These are phyloP conservation scores for Hortaea werneckii DNA, from an alignment of 2,329 filamentous ascomycete species.

Conservation along the genomic window DNA sequence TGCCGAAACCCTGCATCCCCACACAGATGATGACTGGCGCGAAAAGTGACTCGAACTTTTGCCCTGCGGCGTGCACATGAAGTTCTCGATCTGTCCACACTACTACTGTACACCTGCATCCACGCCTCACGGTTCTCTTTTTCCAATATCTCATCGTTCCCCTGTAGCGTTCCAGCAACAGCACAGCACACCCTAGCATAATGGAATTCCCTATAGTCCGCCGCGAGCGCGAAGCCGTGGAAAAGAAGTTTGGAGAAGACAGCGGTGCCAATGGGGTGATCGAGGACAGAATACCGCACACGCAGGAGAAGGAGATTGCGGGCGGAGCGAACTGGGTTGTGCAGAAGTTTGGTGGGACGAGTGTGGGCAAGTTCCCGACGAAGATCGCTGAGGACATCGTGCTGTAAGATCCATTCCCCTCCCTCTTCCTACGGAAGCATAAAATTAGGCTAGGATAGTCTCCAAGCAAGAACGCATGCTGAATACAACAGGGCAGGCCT, in stretches of 20 bases:
- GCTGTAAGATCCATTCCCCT: constrained; percentile 25
- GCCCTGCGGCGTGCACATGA: too few relatives aligned
- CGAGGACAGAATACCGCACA: constrained; percentile 25
- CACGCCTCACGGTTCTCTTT: too few relatives aligned
- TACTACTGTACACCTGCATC: too few relatives aligned
- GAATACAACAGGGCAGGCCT: constrained; percentile 38
- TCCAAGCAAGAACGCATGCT: constrained; percentile 3
- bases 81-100: too few relatives aligned
- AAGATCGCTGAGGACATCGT: constrained; percentile 53
- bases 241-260: constrained; percentile 1
- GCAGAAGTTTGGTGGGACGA: constrained; percentile 92
- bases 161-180: too few relatives aligned
- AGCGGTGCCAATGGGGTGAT: constrained; percentile 5
- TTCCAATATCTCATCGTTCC: too few relatives aligned
- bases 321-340: constrained; percentile 61
- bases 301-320: constrained; percentile 38
- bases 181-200: too few relatives aligned
- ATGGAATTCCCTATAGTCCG: constrained; percentile 9
- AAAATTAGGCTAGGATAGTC: background rate
- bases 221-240: constrained; percentile 1
- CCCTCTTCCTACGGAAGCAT: background rate
- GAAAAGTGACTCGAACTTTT: too few relatives aligned
- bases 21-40: too few relatives aligned
- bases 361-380: constrained; percentile 81
- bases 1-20: too few relatives aligned